phyloP scores from a whole-genome alignment of 495 filamentous ascomycete species.

The Aspergillus panamensis region DNA sequence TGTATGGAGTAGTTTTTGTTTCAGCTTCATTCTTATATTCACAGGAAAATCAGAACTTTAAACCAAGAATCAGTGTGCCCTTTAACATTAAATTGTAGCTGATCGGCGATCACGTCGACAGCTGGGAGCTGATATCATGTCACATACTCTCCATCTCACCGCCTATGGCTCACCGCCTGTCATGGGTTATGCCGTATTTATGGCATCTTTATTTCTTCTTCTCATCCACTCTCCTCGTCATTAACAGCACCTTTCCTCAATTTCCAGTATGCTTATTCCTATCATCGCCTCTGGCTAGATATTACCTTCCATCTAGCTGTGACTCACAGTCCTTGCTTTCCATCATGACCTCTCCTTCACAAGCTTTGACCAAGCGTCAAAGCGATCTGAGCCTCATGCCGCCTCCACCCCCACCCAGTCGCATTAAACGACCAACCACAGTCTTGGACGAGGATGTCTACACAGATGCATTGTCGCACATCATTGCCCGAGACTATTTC shows the following conservation, averaged over 20 bases:
- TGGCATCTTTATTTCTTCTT: too few relatives aligned
- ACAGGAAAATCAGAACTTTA: neutral
- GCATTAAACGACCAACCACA: conserved; percentile 86
- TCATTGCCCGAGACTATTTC: conserved; percentile 96
- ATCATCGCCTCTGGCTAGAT: neutral
- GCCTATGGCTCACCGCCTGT: too few relatives aligned
- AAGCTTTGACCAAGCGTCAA: conserved; percentile 37
- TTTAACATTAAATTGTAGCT: too few relatives aligned
- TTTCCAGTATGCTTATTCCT: conserved; percentile 3
- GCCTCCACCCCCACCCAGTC: conserved; percentile 80
- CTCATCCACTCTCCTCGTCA: too few relatives aligned
- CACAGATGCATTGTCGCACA: conserved; percentile 83
- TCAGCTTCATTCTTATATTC: neutral
- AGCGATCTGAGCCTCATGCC: conserved; percentile 80
- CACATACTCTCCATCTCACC: too few relatives aligned
- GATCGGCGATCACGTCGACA: too few relatives aligned
- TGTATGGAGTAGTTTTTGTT: neutral
- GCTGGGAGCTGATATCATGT: too few relatives aligned
- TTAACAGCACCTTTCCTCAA: too few relatives aligned
- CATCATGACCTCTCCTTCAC: conserved; percentile 21
- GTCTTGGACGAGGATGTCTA: conserved; percentile 95
- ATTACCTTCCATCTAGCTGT: neutral
- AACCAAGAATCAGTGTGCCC: neutral
- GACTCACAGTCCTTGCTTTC: neutral
- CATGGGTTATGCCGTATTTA: too few relatives aligned